Base-by-base conservation (phyloP, 176 grass and related monocot species). In the Oryza brachyantha region DNA sequence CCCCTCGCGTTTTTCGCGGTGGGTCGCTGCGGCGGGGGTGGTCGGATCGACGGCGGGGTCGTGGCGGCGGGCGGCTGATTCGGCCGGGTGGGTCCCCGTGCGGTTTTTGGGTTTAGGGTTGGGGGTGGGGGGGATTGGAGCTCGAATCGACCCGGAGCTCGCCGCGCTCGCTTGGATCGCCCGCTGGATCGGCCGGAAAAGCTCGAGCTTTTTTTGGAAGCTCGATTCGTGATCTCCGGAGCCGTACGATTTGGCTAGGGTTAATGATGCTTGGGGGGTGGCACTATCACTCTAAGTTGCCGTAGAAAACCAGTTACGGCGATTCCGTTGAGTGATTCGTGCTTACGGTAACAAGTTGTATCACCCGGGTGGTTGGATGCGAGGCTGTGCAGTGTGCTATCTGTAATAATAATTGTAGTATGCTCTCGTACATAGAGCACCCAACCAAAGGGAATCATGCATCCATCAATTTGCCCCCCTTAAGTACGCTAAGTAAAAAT, bases 381-480 rank as follows among this genome's bases (percentile, higher is more conserved):
- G 48, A 29, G 34, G 4, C 4, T 67, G 81, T 84, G 74, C 75
- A 13, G 24, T 84, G 75, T 70, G 81, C 40, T 75, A 88, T 79
- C 81, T 79, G 62, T 35, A 70, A 54, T 75, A 19, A 75, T 84
- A 68, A 79, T 88, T 84, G 50, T 52, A 40, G 62, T 61, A 48
- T 55, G 76, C 36, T 61, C 64, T 34, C 68, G 74, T 83, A 40
- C 45, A 45, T 73, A 72, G 80, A n/a, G n/a, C n/a, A 68, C 74
- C 58, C 81, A 11, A 21, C 66, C 75, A 16, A 25, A 61, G 35
- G 25, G 25, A 84, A 84, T 29, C 14, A 39, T 8, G 19, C 75
- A n/a, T 26, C 62, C 61, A 62, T 88, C 29, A 69, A 45, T 80
- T 64, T 61, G n/a, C 29, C 13, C 70, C 14, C 50, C 40, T 41